Evolutionary conservation across 1,139 yeast genomes (phyloP), one percentile per base, ranked within the genome.

Genomic region (Geotrichum aggregatum): DNA sequence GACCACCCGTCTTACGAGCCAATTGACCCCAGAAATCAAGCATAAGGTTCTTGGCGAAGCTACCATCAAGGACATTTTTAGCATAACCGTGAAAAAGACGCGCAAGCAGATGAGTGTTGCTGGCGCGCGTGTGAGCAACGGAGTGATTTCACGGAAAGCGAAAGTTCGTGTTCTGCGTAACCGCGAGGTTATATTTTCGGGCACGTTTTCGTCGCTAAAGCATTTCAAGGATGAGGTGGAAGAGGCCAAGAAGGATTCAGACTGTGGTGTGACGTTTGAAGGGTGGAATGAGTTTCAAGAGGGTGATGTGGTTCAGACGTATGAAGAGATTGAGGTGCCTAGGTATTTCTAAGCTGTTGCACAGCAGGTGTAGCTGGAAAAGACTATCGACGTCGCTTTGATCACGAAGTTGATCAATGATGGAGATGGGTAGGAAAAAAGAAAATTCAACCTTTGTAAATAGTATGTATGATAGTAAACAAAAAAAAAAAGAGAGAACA

Each of bases 261-360:
- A 92, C 61, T 92, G 98, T 73, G 98, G 98, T 49, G 66, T 92
- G 40, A 72, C 89, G 0, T 83, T 92, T 62, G 83, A 78, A 1
- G 67, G 66, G 28, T 89, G 91, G 83, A 83, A 82, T 39, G 78
- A 74, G 44, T 87, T 86, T 64, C 76, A 82, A 62, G 80, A 73
- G 28, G 97, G 95, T 14, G 98, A 92, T 69, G 64, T 74, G 1
- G 75, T 92, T 34, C 84, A 87, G 64, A 83, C 82, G 3, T 83
- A 77, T 61, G 96, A 89, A 67, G 87, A 83, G 58, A 73, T 82
- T 13, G 76, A 76, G 53, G 80, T 87, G 52, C 83, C 82, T 58
- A 76, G 94, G 63, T 84, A 78, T 70, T 73, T 88, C 71, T 87
- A 70, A 68, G 54, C 54, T 47, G 19, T 28, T 42, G 41, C 30